phyloP scores from a whole-genome alignment of 2,329 filamentous ascomycete genomes.

The Hypoxylon sp. region DNA sequence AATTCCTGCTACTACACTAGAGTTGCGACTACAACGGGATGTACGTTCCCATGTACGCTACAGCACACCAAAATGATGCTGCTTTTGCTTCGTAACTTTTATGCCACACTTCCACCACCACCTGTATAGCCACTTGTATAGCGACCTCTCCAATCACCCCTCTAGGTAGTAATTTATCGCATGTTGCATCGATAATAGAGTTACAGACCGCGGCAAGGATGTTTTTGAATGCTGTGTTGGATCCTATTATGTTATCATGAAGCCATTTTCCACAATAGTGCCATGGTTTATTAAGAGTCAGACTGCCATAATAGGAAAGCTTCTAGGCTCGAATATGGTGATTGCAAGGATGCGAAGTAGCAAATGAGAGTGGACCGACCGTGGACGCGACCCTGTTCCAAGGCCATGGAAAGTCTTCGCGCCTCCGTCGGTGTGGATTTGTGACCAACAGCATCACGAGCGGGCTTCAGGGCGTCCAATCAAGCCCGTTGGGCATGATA shows the following conservation, averaged over 20 bases:
- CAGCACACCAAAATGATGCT: slow-evolving; percentile 39
- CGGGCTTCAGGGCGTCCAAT: slow-evolving; percentile 42
- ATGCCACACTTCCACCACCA: slow-evolving; percentile 20
- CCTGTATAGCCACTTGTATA: slow-evolving; percentile 13
- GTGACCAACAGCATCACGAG: slow-evolving; percentile 36
- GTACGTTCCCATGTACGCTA: slow-evolving; percentile 28
- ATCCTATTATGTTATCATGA: slow-evolving; percentile 18
- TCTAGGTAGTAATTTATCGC: slow-evolving; percentile 1
- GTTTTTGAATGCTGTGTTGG: slow-evolving; percentile 24
- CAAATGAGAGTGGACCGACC: slow-evolving; percentile 39
- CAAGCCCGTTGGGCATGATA: slow-evolving; percentile 12
- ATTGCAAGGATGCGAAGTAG: slow-evolving; percentile 35
- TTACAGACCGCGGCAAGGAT: slow-evolving; percentile 33
- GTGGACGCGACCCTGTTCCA: slow-evolving; percentile 40
- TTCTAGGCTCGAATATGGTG: slow-evolving; percentile 32
- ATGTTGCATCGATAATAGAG: slow-evolving; percentile 34
- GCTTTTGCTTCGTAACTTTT: slow-evolving; percentile 28
- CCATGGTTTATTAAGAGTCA: no score
- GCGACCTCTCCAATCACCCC: slow-evolving; percentile 24
- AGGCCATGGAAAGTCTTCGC: slow-evolving; percentile 40
- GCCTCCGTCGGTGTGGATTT: slow-evolving; percentile 41
- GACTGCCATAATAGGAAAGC: slow-evolving; percentile 34
- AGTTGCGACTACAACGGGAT: slow-evolving; percentile 31
- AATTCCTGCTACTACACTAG: slow-evolving; percentile 42
- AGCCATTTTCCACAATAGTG: neutral